Evolutionary conservation across 192 early-diverging fungal species (phyloP).

Genomic region (Backusella liffmaniae): DNA sequence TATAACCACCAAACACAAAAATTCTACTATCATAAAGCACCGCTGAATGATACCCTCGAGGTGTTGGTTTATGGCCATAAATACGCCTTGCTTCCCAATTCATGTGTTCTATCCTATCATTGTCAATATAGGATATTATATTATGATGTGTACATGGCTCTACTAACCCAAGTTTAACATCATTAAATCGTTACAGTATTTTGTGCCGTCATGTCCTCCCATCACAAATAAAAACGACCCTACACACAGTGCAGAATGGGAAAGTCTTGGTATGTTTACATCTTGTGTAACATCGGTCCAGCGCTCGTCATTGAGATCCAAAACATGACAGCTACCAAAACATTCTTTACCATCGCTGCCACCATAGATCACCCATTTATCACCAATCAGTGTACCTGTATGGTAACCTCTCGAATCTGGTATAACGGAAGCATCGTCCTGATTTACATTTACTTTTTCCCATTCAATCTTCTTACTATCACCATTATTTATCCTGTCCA

Average conservation of each 20-base stretch:
- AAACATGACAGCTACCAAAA: conserved; percentile 61
- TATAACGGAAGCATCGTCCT: conserved; percentile 22
- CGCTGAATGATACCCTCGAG: conserved; percentile 80
- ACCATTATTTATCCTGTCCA: conserved; percentile 10
- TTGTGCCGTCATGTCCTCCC: conserved; percentile 80
- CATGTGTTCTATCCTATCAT: conserved; percentile 57
- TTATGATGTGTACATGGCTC: neutral
- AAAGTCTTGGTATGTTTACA: conserved; percentile 64
- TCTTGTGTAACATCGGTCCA: conserved; percentile 67
- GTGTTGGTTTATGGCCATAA: conserved; percentile 59
- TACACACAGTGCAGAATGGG: conserved; percentile 78
- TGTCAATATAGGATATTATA: neutral
- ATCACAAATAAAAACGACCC: conserved; percentile 88
- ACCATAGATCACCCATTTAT: conserved; percentile 79
- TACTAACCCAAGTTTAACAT: conserved; percentile 73
- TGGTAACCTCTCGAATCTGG: conserved; percentile 84
- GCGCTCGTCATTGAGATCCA: conserved; percentile 52
- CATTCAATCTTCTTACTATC: neutral
- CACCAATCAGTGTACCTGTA: conserved; percentile 74
- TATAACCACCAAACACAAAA: conserved; percentile 83
- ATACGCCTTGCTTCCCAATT: conserved; percentile 76
- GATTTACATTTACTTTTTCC: neutral
- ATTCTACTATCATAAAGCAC: conserved; percentile 75
- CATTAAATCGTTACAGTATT: conserved; percentile 75
- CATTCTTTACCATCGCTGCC: conserved; percentile 85